Conservation (phyloP, 2,329 filamentous ascomycete genomes). For the Neopestalotiopsis sp. region DNA sequence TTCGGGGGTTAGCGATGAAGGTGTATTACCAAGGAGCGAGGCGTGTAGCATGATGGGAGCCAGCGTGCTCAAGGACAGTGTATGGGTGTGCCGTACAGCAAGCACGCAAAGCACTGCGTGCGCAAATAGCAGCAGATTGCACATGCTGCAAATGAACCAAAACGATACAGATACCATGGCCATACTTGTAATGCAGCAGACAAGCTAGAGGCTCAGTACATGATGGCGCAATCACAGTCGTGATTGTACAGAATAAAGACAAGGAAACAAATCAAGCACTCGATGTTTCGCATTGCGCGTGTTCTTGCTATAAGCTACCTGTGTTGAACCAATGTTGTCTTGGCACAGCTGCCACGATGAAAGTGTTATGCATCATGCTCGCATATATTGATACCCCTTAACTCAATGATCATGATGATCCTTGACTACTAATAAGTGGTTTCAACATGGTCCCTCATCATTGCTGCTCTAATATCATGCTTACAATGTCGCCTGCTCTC, state of each 20-base stretch:
- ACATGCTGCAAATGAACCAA: not conserved
- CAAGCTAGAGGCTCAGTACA: not conserved
- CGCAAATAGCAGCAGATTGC: not conserved
- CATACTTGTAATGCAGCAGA: not conserved
- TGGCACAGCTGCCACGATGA: not conserved
- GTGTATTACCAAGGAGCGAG: not conserved
- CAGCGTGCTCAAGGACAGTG: not conserved
- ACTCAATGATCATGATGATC: no score
- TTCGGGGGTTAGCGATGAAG: not conserved
- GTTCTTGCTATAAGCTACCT: not conserved
- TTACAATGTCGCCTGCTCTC: no score
- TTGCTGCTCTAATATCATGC: no score
- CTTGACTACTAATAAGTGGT: no score
- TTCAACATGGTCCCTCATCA: no score
- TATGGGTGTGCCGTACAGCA: not conserved
- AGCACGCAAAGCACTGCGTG: not conserved
- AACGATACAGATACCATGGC: not conserved
- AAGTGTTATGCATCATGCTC: no score
- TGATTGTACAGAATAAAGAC: not conserved
- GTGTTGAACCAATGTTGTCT: not conserved
- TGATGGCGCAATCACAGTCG: not conserved
- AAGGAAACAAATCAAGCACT: not conserved
- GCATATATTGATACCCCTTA: no score
- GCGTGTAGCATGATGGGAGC: not conserved
- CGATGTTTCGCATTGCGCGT: not conserved